These are phyloP conservation scores for Heracleum sosnowskyi DNA, from an alignment of 129 eudicot genomes.

Conservation along the genomic window DNA sequence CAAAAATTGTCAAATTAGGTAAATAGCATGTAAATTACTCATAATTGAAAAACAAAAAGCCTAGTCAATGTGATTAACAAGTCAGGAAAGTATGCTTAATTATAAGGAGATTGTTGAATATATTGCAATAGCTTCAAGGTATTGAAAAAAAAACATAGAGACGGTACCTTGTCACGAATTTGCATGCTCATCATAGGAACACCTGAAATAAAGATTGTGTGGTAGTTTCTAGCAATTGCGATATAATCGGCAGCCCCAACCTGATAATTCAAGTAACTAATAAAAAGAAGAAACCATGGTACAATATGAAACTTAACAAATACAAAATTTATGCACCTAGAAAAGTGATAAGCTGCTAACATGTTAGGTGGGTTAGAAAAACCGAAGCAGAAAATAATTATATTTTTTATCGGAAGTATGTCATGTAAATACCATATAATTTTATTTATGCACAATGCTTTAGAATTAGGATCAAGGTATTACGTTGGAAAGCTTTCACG, in stretches of 20 bases:
- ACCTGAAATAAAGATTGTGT: conserved; percentile 77
- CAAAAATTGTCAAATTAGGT: background rate
- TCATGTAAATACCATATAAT: background rate
- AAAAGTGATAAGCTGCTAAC: background rate
- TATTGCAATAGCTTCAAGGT: background rate
- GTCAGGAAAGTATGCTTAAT: background rate
- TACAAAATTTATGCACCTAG: background rate
- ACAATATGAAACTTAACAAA: background rate
- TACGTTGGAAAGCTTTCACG: background rate
- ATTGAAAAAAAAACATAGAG: background rate
- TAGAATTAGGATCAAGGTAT: background rate
- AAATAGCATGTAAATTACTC: background rate
- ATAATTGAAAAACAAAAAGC: background rate
- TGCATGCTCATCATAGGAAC: conserved; percentile 96
- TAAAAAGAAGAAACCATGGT: background rate
- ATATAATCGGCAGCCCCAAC: conserved; percentile 98
- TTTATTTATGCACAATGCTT: background rate
- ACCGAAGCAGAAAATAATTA: background rate
- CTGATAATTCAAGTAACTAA: conserved; percentile 28
- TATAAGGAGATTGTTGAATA: background rate
- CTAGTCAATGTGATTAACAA: background rate
- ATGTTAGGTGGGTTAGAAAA: background rate
- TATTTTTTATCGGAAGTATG: background rate
- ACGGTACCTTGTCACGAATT: conserved; percentile 88
- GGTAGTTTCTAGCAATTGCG: conserved; percentile 74